phyloP scores from a whole-genome alignment of 164 flowering plant species.

The Macadamia integrifolia region DNA sequence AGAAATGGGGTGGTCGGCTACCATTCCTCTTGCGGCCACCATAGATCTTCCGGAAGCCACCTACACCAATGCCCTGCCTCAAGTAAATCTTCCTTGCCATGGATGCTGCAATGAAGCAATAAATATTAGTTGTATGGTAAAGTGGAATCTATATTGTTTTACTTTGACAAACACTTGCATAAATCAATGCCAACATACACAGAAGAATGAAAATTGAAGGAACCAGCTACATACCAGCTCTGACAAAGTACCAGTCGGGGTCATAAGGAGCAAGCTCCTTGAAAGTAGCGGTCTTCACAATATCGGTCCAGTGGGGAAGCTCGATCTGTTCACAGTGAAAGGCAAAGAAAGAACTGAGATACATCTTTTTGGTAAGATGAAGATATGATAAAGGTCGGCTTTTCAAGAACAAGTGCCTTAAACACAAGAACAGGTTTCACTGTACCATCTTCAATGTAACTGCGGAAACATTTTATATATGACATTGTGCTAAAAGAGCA shows the following conservation, averaged over 20 bases:
- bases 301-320: constrained; percentile 83
- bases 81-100: constrained; percentile 67
- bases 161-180: neutral
- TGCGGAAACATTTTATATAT: no score
- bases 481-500: no score
- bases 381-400: no score
- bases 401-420: neutral
- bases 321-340: constrained; percentile 44
- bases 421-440: no score
- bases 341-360: neutral
- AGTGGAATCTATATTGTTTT: no score
- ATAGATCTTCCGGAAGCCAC: constrained; percentile 77
- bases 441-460: no score
- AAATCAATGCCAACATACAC: neutral
- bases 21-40: constrained; percentile 95
- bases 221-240: constrained; percentile 54
- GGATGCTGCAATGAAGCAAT: constrained; percentile 41
- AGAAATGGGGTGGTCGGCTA: constrained; percentile 81
- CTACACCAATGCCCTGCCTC: constrained; percentile 88
- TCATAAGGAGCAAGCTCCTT: constrained; percentile 96
- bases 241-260: constrained; percentile 81
- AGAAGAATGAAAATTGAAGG: neutral
- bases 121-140: no score
- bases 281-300: constrained; percentile 71
- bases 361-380: neutral